Percentiles rank a stretch among this genome's conserved stretches.
Evolutionary conservation across 441 rosid genomes (phyloP).

Genomic region (Lepidium campestre): DNA sequence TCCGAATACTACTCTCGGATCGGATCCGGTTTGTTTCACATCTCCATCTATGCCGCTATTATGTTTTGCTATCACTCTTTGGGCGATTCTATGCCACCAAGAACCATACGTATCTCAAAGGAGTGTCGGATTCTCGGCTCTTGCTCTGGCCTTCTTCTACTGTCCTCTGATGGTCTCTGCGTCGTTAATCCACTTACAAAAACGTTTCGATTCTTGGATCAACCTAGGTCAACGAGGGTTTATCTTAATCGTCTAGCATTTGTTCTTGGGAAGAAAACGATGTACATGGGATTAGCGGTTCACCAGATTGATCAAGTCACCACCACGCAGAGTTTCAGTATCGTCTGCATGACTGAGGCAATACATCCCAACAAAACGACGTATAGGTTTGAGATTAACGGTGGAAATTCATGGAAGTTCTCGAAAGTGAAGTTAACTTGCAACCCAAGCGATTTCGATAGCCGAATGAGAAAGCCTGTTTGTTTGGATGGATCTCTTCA

Average conservation of each 20-base stretch:
- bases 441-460: background rate
- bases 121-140: background rate
- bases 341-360: background rate
- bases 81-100: background rate
- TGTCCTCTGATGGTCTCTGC: background rate
- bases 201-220: background rate
- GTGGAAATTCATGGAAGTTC: background rate
- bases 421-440: background rate
- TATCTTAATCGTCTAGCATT: too few species aligned
- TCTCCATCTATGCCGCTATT: background rate
- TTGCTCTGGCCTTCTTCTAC: background rate
- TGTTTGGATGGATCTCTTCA: background rate
- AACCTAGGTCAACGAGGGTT: too few species aligned
- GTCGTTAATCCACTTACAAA: constrained; percentile 7
- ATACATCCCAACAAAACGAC: too few species aligned
- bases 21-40: background rate
- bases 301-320: background rate
- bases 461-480: background rate
- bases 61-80: background rate
- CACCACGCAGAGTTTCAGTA: background rate
- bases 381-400: background rate
- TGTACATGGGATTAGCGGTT: background rate
- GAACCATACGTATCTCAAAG: background rate
- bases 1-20: background rate
- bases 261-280: background rate